Base-by-base conservation (phyloP, 2,329 filamentous ascomycete genomes). In the Venturiaceae sp. region DNA sequence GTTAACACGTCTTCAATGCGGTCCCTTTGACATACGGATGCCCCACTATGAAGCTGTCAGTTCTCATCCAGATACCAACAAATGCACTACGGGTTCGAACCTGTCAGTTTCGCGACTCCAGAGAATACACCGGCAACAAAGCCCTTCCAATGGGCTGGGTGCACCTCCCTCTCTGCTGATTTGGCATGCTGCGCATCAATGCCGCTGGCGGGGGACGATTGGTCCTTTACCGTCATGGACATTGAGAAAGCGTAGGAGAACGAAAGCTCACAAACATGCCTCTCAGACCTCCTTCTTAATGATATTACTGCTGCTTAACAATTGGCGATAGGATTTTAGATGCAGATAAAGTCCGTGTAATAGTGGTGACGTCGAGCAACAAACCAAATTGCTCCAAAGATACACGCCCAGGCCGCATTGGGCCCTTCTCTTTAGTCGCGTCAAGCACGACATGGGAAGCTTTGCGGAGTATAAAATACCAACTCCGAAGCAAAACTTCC, bases 51-150 rank as follows among this genome's bases (percentile, higher is more conserved):
- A 50, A 53, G 2, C 1, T 58, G 30, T 58, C 28, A 39, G 50
- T 55, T 23, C 11, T 37, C 26, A 14, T 16, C n/a, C 30, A 19
- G 2, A 21, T 8, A 11, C 14, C 21, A 26, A 37, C 11, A 26
- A 47, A 33, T 32, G 33, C 23, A 59, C 16, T 44, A 53, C 37
- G 32, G 33, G 23, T 0, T 74, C 81, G 65, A 73, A 92, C 90
- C 90, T 66, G 83, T 84, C 60, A 96, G 77, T 75, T 97, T 97
- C 60, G 92, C 86, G 67, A 97, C 87, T 26, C 94, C 94, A 37
- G 90, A 95, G 69, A 96, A 96, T 6, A 96, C 84, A n/a, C 94
- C 94, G 0, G 90, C 94, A 30, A 96, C 90, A 70, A 97, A 99
- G n/a, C 92, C 94, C 67, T 90, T 92, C 78, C 96, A 97, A 69